These are phyloP conservation scores for Trichoderma erinaceum DNA, from an alignment of 495 filamentous ascomycete genomes.

Conservation along the genomic window DNA sequence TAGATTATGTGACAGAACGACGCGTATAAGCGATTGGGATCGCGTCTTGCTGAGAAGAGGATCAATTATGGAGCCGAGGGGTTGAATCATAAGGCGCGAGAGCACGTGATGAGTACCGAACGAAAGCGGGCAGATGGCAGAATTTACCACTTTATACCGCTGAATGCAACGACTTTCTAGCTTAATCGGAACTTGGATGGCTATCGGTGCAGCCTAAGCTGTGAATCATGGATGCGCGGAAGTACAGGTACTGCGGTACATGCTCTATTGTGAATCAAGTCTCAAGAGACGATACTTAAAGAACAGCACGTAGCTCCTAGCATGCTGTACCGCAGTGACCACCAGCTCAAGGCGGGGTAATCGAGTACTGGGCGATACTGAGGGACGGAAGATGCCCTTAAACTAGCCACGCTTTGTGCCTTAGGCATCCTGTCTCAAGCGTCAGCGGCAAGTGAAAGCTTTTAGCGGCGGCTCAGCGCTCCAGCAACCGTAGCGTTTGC, in stretches of 20 bases:
- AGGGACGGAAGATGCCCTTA: background rate
- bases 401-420: background rate
- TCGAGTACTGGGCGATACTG: background rate
- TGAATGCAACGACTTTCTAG: too few relatives aligned
- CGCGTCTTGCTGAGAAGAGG: background rate
- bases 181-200: too few relatives aligned
- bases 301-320: background rate
- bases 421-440: conserved; percentile 8
- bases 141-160: too few relatives aligned
- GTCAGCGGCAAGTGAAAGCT: conserved; percentile 1
- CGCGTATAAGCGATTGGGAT: background rate
- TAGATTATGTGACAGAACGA: background rate
- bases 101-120: background rate
- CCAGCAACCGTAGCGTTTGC: conserved; percentile 2
- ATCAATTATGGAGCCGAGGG: background rate
- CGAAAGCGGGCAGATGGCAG: too few relatives aligned
- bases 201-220: too few relatives aligned
- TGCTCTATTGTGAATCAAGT: too few relatives aligned
- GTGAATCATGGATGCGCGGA: too few relatives aligned
- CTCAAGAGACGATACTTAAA: too few relatives aligned
- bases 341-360: background rate
- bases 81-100: background rate
- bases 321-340: background rate
- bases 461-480: conserved; percentile 5
- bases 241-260: too few relatives aligned